These are phyloP conservation scores for baker's yeast (Saccharomyces cerevisiae) DNA, from an alignment of 805 yeast species.

Conservation along the genomic window DNA sequence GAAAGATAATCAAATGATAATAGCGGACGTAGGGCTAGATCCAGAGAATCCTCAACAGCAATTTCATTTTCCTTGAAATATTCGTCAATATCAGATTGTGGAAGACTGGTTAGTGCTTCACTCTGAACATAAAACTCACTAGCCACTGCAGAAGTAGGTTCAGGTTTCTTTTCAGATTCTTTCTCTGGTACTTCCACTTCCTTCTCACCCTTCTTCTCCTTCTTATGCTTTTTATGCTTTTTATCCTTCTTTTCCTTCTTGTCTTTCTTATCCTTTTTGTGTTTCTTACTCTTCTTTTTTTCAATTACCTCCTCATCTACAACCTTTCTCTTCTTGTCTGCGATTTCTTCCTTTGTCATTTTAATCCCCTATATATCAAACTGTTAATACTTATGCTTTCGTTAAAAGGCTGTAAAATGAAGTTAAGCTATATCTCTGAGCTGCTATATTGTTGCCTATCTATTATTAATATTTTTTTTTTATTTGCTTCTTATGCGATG, in stretches of 20 bases:
- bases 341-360: constrained; percentile 33
- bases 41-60: constrained; percentile 60
- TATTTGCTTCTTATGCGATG: constrained; percentile 1
- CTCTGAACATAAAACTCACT: constrained; percentile 33
- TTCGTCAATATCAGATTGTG: constrained; percentile 49
- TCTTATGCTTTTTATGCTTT: constrained; percentile 22
- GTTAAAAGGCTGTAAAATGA: background rate
- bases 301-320: constrained; percentile 27
- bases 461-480: background rate
- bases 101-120: constrained; percentile 32
- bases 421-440: background rate
- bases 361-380: constrained; percentile 1
- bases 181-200: constrained; percentile 28
- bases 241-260: constrained; percentile 28
- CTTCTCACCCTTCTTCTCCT: constrained; percentile 25
- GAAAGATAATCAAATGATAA: constrained; percentile 57
- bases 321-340: constrained; percentile 34
- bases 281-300: constrained; percentile 23
- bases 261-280: constrained; percentile 22
- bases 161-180: constrained; percentile 28
- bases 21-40: constrained; percentile 54
- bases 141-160: constrained; percentile 16
- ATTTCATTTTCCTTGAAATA: constrained; percentile 70
- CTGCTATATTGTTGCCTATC: background rate
- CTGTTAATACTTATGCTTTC: background rate